Conservation (phyloP, 2,329 filamentous ascomycete species). For the Hypoxylon sp. region DNA sequence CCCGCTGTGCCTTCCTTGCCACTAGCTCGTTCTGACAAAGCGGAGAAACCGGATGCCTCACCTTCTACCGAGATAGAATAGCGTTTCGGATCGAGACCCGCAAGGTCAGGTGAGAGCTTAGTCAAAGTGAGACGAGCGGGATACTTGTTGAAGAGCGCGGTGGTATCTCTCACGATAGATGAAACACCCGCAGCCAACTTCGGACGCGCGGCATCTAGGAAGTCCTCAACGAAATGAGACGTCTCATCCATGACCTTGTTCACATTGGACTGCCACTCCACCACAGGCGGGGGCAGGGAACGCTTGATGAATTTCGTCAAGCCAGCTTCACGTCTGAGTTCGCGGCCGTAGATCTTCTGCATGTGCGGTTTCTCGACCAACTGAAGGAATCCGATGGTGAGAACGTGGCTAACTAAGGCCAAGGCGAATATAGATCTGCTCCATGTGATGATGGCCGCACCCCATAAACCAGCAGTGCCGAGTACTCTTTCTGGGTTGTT, state of each 20-base stretch:
- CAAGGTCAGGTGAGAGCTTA: conserved; percentile 82
- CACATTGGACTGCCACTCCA: conserved; percentile 86
- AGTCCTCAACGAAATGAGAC: conserved; percentile 89
- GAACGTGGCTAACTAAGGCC: conserved; percentile 85
- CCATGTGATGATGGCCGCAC: conserved; percentile 92
- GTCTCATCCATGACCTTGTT: conserved; percentile 90
- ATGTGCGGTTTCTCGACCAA: conserved; percentile 97
- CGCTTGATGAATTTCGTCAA: conserved; percentile 92
- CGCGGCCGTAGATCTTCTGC: conserved; percentile 94
- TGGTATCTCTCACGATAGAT: conserved; percentile 89
- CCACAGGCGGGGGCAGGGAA: conserved; percentile 85
- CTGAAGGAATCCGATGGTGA: conserved; percentile 90
- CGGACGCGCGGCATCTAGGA: conserved; percentile 86
- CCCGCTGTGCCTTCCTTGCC: conserved; percentile 81
- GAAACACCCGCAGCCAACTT: conserved; percentile 89
- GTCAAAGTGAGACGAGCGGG: conserved; percentile 89
- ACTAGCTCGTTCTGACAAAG: conserved; percentile 72
- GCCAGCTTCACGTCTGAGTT: conserved; percentile 87
- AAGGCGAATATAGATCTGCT: conserved; percentile 89
- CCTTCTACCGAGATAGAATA: conserved; percentile 85
- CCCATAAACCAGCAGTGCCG: conserved; percentile 95
- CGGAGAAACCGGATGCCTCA: conserved; percentile 66
- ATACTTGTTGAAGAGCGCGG: conserved; percentile 88
- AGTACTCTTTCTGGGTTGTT: conserved; percentile 98
- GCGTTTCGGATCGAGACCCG: conserved; percentile 82